Conservation (phyloP, 495 filamentous ascomycete genomes). For the Xylaria curta region DNA sequence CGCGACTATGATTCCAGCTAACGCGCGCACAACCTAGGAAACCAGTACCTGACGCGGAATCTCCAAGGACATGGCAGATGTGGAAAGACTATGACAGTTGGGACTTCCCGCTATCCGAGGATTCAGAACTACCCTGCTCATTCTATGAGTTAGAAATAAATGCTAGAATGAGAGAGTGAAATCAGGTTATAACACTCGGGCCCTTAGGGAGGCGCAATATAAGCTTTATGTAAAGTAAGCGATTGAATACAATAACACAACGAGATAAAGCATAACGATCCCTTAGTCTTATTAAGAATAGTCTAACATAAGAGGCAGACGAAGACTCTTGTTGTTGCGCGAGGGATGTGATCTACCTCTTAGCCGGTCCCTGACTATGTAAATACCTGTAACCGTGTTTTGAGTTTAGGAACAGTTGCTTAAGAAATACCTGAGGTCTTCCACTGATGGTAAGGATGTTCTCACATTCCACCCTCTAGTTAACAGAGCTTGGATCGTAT, state of each 20-base stretch:
- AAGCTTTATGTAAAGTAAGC: no score
- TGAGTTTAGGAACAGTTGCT: background rate
- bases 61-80: constrained; percentile 50
- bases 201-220: no score
- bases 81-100: constrained; percentile 30
- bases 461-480: no score
- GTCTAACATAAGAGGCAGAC: no score
- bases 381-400: no score
- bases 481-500: background rate
- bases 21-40: constrained; percentile 35
- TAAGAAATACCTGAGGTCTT: background rate
- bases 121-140: background rate
- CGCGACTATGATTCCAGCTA: background rate
- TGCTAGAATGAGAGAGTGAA: background rate
- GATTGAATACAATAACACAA: no score
- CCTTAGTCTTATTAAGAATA: no score
- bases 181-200: no score
- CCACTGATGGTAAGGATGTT: background rate
- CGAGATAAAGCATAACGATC: no score
- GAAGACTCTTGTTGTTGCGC: no score
- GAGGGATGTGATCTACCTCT: no score
- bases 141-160: background rate
- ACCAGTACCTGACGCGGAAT: constrained; percentile 44
- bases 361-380: no score
- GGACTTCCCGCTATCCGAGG: constrained; percentile 33